Evolutionary conservation across 768 basidiomycete genomes (phyloP), one percentile per base, ranked within the genome.

Genomic region (Mycena amicta): DNA sequence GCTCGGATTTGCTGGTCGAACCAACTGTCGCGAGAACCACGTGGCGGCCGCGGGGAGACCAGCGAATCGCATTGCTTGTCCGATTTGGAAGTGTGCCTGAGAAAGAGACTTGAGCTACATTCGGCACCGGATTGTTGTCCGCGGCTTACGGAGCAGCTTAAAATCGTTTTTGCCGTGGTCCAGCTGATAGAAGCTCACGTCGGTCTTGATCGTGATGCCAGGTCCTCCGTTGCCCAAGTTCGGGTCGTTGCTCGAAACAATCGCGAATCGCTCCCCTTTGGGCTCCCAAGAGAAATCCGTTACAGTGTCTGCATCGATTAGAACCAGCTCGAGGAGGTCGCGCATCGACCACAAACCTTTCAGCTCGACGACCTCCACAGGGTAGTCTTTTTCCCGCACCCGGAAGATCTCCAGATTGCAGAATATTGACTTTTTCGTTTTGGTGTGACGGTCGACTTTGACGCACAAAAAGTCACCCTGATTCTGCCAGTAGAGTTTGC

Each of bases 281-380:
- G 97, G 96, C 73, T 98, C 97, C 97, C 97, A 98, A 46, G 94
- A 93, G 73, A 99, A 98, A 67, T 96, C 94, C 53, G 88, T 88
- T 37, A 96, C 96, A 33, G 93, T 87, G 73, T 98, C 96, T 94
- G 69, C 39, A 57, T 15, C 40, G 40, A 28, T 41, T 11, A 59
- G 46, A 60, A 61, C 43, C 29, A 52, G 22, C n/a, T 27, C 29
- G 27, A 20, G 27, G 23, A 37, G 31, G 53, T 28, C 58, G 49
- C 30, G 11, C 22, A 23, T 15, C 15, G 22, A 41, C 25, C 26
- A 59, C 68, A 53, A 51, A 94, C 94, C 95, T 82, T 98, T 99
- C 51, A 96, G 81, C 74, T 99, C 97, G 52, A 98, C 87, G 37
- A 97, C 95, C 72, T 99, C 95, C 31, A 99, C 95, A 1, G 97